These are phyloP conservation scores for Lentinula guzmanii DNA, from an alignment of 768 basidiomycete species.

Conservation along the genomic window DNA sequence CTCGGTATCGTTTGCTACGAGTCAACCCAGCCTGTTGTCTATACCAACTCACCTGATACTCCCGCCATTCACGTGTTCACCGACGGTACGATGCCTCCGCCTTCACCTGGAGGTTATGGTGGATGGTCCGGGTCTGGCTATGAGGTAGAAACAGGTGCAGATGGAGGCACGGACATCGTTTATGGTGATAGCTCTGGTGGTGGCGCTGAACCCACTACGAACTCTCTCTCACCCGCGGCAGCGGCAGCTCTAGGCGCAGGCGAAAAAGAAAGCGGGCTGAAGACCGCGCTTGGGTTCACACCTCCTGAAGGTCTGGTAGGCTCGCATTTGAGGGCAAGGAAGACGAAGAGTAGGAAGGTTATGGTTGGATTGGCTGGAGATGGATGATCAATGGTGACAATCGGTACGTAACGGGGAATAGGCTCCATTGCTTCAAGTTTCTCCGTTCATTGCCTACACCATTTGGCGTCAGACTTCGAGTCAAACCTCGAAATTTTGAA, in stretches of 20 bases:
- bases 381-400: conserved; percentile 5
- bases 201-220: neutral
- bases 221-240: neutral
- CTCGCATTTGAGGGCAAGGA: conserved; percentile 29
- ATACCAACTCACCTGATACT: conserved; percentile 13
- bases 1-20: conserved; percentile 59
- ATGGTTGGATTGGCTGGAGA: conserved; percentile 28
- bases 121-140: neutral
- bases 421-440: too few relatives aligned
- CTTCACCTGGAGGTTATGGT: neutral
- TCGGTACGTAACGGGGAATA: too few relatives aligned
- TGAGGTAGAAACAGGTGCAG: neutral
- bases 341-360: conserved; percentile 36
- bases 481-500: too few relatives aligned
- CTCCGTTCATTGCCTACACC: neutral
- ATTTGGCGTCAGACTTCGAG: neutral
- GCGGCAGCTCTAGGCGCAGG: conserved; percentile 1
- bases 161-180: neutral
- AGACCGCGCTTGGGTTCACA: conserved; percentile 39
- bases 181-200: neutral
- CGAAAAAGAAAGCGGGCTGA: conserved; percentile 7
- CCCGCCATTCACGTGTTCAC: neutral
- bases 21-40: conserved; percentile 57
- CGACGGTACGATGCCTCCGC: neutral
- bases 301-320: conserved; percentile 34